phyloP scores from a whole-genome alignment of 768 basidiomycete species.

The Leucocoprinus leucothites region DNA sequence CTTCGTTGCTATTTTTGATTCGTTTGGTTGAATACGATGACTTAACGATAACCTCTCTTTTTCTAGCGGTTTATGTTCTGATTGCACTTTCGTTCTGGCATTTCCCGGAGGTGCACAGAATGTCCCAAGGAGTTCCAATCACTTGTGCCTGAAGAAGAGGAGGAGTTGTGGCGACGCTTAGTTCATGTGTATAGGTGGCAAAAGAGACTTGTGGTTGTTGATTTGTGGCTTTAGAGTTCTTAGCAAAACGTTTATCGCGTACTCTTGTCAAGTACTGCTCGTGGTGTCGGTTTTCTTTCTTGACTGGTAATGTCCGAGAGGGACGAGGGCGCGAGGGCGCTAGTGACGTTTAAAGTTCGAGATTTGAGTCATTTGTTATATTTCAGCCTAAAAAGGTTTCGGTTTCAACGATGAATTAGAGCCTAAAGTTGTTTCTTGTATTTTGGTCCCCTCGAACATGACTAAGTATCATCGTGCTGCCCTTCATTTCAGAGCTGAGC shows the following conservation, averaged over 20 bases:
- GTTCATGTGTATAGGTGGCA: neutral
- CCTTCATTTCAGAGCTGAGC: neutral
- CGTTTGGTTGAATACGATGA: neutral
- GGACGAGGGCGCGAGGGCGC: neutral
- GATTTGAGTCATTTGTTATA: neutral
- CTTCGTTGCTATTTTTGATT: neutral
- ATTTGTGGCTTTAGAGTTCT: neutral
- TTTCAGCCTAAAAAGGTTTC: neutral
- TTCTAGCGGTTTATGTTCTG: constrained; percentile 30
- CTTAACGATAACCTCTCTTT: neutral
- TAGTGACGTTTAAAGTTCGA: neutral
- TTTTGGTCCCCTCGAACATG: too few relatives aligned
- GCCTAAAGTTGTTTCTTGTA: neutral
- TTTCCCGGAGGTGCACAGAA: constrained; percentile 33
- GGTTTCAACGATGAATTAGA: neutral
- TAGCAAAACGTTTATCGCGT: neutral
- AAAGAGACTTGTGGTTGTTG: neutral
- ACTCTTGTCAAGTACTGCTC: neutral
- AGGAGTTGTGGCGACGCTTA: neutral
- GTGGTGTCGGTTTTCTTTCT: neutral
- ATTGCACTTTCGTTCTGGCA: constrained; percentile 38
- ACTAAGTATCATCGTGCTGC: neutral
- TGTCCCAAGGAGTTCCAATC: constrained; percentile 31
- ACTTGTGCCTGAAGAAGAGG: constrained; percentile 17
- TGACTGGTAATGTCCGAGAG: neutral